phyloP scores from a whole-genome alignment of 768 basidiomycete species.

The Hydnomerulius pinastri region DNA sequence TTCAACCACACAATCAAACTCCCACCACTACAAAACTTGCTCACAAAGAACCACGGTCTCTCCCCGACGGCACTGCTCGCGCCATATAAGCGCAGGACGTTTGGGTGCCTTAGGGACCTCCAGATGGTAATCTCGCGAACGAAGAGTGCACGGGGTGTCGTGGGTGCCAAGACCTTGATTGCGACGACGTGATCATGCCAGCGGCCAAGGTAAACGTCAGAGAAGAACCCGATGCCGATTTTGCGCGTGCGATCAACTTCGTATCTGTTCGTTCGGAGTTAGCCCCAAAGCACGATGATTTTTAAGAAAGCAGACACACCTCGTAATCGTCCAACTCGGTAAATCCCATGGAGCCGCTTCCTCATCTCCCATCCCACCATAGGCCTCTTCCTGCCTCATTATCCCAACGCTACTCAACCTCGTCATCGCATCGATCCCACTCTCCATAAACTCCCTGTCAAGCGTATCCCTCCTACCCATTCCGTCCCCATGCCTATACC shows the following conservation, averaged over 20 bases:
- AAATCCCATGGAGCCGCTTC: constrained; percentile 30
- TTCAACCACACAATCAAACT: constrained; percentile 62
- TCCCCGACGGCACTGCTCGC: constrained; percentile 72
- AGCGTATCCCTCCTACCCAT: constrained; percentile 7
- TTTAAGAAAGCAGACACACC: constrained; percentile 35
- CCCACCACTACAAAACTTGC: constrained; percentile 68
- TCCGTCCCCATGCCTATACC: background rate
- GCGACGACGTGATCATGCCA: constrained; percentile 71
- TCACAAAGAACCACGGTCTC: constrained; percentile 80
- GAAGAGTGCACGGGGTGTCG: constrained; percentile 65
- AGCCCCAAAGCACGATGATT: too few relatives aligned
- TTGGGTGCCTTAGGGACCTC: constrained; percentile 65
- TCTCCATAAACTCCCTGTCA: constrained; percentile 71
- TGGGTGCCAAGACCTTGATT: constrained; percentile 69
- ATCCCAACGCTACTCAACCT: constrained; percentile 48
- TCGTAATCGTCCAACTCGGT: constrained; percentile 79
- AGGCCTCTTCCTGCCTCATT: background rate
- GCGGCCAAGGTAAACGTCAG: constrained; percentile 73
- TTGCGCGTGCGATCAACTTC: constrained; percentile 72
- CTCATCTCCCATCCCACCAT: background rate
- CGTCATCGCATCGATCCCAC: constrained; percentile 68
- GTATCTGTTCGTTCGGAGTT: constrained; percentile 43
- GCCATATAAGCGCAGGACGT: constrained; percentile 74
- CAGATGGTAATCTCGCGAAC: constrained; percentile 71
- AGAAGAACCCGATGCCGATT: constrained; percentile 76